Base-by-base conservation (phyloP, 2,329 filamentous ascomycete species). In the Ophiognomonia clavigignenti-juglandacearum region DNA sequence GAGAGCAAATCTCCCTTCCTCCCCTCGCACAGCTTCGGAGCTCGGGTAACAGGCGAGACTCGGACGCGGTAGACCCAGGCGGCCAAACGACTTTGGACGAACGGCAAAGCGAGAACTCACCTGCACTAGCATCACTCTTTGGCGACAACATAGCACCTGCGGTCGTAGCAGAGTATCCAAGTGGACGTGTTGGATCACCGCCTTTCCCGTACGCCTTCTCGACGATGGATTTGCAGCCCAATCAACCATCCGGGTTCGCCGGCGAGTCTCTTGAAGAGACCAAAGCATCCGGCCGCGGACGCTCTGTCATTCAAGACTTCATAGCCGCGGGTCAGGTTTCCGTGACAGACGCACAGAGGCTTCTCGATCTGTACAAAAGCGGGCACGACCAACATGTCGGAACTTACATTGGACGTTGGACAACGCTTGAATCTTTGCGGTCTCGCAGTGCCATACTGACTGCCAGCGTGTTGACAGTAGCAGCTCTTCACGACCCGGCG, bases 381-480 rank as follows among this genome's bases (percentile, higher is more conserved):
- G 70, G 68, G 0, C 69, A 78, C 47, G 74, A 77, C 52, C 66
- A 71, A 42, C 67, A 73, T 44, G 64, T 77, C 48, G 78, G 75
- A 47, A 68, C 69, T 3, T 74, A 75, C 20, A 70, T 74, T 16
- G 65, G 75, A 16, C 70, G 72, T 6, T 75, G 77, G 51, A 64
- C 65, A 37, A 70, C 72, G 6, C 61, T 80, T 2, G 70, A 71
- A 0, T 73, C 71, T 6, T 64, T 82, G 9, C 72, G 80, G 14
- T 71, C 74, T 16, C 71, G 70, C 14, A 82, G 78, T 2, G 70
- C 75, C 0, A 64, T 81, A 2, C 64, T 83, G 10, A 74, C 77
- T 7, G 56, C 50, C 70, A 72, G 53, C 70, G 75, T 56, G 69
- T 76, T 54, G 70, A 74, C 38, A 64, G 74, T 46, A 66, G 73